These are phyloP conservation scores for Xylariales sp. DNA, from an alignment of 2,329 filamentous ascomycete genomes.

Conservation along the genomic window DNA sequence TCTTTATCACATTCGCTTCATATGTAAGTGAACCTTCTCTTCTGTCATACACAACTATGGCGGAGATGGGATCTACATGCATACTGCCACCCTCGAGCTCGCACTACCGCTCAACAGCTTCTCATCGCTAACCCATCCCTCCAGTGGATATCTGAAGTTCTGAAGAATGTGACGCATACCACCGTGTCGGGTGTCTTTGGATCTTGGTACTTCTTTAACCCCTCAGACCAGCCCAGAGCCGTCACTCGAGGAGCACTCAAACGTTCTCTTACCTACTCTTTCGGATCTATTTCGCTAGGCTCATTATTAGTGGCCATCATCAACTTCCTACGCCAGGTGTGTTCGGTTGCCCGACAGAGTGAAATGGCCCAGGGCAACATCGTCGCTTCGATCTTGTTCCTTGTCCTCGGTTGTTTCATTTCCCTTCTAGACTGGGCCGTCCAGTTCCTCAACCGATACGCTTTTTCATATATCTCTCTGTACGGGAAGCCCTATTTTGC, in stretches of 20 bases:
- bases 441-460: conserved; percentile 90
- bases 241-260: conserved; percentile 86
- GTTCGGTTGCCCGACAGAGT: conserved; percentile 78
- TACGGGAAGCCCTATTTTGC: conserved; percentile 90
- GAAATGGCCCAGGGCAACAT: conserved; percentile 76
- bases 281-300: conserved; percentile 89
- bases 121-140: conserved; percentile 15
- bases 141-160: conserved; percentile 82
- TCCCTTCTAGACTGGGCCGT: conserved; percentile 85
- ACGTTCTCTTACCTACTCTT: conserved; percentile 87
- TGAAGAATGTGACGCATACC: conserved; percentile 93
- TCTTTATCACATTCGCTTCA: conserved; percentile 89
- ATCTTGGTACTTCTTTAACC: conserved; percentile 93
- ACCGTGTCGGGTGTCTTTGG: conserved; percentile 90
- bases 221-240: conserved; percentile 75
- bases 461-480: conserved; percentile 90
- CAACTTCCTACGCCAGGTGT: conserved; percentile 84
- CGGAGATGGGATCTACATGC: not conserved
- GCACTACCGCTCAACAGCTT: no score
- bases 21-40: conserved; percentile 65
- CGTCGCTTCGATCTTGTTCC: conserved; percentile 72
- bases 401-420: conserved; percentile 81
- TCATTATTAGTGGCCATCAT: conserved; percentile 88
- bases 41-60: not conserved
- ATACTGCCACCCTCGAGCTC: not conserved